Evolutionary conservation across 495 filamentous ascomycete species (phyloP), one percentile per base, ranked within the genome.

Genomic region (Melanomma pulvis-pyrius): DNA sequence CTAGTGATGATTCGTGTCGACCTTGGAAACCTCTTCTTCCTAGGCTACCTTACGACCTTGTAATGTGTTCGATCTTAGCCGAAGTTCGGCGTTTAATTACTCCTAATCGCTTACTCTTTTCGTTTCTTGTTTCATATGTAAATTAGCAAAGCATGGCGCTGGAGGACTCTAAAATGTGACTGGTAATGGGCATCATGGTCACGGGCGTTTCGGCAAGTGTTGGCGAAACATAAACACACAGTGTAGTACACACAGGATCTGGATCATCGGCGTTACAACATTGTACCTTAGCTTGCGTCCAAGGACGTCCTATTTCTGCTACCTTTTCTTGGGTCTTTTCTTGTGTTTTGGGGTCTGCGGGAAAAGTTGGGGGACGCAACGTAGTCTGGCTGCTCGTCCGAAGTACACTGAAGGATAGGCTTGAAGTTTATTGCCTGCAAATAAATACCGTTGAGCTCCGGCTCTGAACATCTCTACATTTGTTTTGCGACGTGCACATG

Each of bases 101-200:
- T 57, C n/a, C 34, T 57, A 56, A 53, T 49, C 22, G 32, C 28
- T 5, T 41, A 13, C 6, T 59, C 62, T 59, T n/a, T 36, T n/a
- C 17, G 7, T 56, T 36, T 17, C n/a, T 47, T 49, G 44, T 54
- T 17, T 56, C 24, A 9, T 50, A n/a, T 26, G 24, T 61, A n/a
- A 17, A 46, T 25, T 64, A 56, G 11, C 58, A 67, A 67, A 61
- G 64, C 64, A 67, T 67, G 64, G 64, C 57, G 64, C 50, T 56
- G 64, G 64, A 2, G 39, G 13, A n/a, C 9, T 17, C 3, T 3
- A 44, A 44, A 44, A 44, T 7, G 39, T n/a, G 39, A n/a, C 9
- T 44, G n/a, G n/a, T n/a, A 11, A 44, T 17, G 17, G 13, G 39
- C 39, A 44, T 44, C 39, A 22, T 51, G 48, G 13, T 25, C 21